A percentile compares a stretch with the other conserved stretches of the same genome.
phyloP scores from a whole-genome alignment of 192 early-diverging fungal species.

The Entomortierella beljakovae region DNA sequence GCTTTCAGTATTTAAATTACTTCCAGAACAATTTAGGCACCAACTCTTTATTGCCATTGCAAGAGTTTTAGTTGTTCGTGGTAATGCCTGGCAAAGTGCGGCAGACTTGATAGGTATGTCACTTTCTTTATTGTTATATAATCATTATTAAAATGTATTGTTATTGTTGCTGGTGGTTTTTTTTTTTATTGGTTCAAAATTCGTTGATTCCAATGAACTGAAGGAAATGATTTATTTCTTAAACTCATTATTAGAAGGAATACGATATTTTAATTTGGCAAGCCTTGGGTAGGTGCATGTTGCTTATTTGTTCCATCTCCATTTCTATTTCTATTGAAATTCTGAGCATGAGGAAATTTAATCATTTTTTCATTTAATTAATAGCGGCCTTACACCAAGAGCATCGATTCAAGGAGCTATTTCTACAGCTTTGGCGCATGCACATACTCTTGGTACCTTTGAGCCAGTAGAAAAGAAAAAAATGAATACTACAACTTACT shows the following conservation, averaged over 20 bases:
- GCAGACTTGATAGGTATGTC: conserved; percentile 46
- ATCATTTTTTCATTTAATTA: too few relatives aligned
- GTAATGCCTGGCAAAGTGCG: conserved; percentile 46
- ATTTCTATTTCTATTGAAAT: background rate
- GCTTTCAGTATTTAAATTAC: conserved; percentile 4
- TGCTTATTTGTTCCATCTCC: background rate
- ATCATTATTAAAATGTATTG: background rate
- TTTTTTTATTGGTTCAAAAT: background rate
- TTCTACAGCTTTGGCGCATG: conserved; percentile 28
- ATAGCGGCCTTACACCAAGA: conserved; percentile 35
- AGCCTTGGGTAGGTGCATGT: conserved; percentile 24
- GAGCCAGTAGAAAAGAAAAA: conserved; percentile 40
- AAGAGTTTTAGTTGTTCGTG: conserved; percentile 27
- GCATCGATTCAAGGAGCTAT: conserved; percentile 43
- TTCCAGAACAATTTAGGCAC: conserved; percentile 29
- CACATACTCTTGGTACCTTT: conserved; percentile 30
- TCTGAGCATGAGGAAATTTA: too few relatives aligned
- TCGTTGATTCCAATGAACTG: background rate
- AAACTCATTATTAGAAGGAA: conserved; percentile 20
- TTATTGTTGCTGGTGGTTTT: too few relatives aligned
- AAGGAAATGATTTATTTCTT: background rate
- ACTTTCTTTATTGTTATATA: too few relatives aligned
- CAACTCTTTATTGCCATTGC: conserved; percentile 41
- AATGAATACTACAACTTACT: conserved; percentile 37
- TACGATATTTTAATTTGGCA: conserved; percentile 31